Conservation (phyloP, 2,329 filamentous ascomycete species). For the Lojkania enalia region DNA sequence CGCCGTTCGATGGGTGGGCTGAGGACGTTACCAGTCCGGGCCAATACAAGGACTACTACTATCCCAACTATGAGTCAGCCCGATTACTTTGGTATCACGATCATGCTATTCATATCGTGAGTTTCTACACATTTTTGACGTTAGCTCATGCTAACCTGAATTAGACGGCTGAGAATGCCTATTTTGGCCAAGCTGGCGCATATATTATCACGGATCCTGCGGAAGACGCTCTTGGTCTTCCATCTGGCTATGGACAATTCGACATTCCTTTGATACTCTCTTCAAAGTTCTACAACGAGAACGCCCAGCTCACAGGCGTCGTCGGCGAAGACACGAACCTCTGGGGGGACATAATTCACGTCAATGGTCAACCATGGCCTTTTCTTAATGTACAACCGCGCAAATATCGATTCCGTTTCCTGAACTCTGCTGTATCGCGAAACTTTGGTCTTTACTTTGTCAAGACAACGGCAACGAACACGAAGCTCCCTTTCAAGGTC, state of each 20-base stretch:
- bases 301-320: slow-evolving; percentile 54
- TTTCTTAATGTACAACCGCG: slow-evolving; percentile 59
- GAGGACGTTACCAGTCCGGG: slow-evolving; percentile 55
- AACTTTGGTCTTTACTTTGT: slow-evolving; percentile 56
- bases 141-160: neutral
- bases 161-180: slow-evolving; percentile 59
- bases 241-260: slow-evolving; percentile 52
- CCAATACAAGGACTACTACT: slow-evolving; percentile 64
- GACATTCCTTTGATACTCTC: slow-evolving; percentile 58
- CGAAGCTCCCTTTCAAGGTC: slow-evolving; percentile 55
- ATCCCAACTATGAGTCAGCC: slow-evolving; percentile 57
- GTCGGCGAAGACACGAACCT: slow-evolving; percentile 51
- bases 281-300: slow-evolving; percentile 57
- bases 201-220: slow-evolving; percentile 59
- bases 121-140: neutral
- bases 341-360: slow-evolving; percentile 61
- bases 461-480: slow-evolving; percentile 32
- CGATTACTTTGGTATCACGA: slow-evolving; percentile 63
- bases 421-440: slow-evolving; percentile 46
- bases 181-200: slow-evolving; percentile 61
- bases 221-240: slow-evolving; percentile 57
- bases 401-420: slow-evolving; percentile 61
- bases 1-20: slow-evolving; percentile 59
- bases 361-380: slow-evolving; percentile 63
- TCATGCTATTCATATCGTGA: slow-evolving; percentile 22